A percentile compares a stretch with the other conserved stretches of the same genome.
Evolutionary conservation across 148 eudicot genomes (phyloP).

Genomic region (Nyssa sinensis): DNA sequence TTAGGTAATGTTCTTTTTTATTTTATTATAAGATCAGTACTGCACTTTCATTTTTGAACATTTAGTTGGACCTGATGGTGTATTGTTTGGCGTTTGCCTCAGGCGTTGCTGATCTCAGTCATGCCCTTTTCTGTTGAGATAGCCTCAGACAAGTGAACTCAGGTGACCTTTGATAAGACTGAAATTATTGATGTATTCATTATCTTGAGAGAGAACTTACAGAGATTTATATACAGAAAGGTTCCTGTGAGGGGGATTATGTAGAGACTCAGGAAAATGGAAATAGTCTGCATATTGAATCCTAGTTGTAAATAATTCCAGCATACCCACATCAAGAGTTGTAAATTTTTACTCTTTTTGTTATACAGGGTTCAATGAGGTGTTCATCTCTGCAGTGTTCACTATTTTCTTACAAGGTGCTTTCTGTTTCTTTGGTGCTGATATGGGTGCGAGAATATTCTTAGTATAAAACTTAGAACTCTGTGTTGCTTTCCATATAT

Average conservation of each 20-base stretch:
- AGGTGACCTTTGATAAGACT: slow-evolving; percentile 35
- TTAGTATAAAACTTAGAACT: too few relatives aligned
- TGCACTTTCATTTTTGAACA: neutral
- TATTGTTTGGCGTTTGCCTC: slow-evolving; percentile 6
- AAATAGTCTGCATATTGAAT: slow-evolving; percentile 8
- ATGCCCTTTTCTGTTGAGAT: slow-evolving; percentile 46
- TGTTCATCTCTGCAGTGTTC: slow-evolving; percentile 13
- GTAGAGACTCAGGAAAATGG: too few relatives aligned
- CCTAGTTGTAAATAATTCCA: slow-evolving; percentile 9
- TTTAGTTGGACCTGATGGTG: neutral
- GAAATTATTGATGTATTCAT: slow-evolving; percentile 26
- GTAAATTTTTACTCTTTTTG: slow-evolving; percentile 11
- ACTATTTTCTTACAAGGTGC: neutral
- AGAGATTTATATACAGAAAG: slow-evolving; percentile 38
- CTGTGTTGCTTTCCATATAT: too few relatives aligned
- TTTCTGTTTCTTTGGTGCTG: neutral
- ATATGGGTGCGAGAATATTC: too few relatives aligned
- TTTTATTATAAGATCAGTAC: neutral
- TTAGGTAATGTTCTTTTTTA: neutral
- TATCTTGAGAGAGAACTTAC: slow-evolving; percentile 28
- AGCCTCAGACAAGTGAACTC: slow-evolving; percentile 41
- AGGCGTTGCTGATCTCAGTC: slow-evolving; percentile 39
- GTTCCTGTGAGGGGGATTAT: too few relatives aligned
- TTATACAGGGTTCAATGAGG: neutral
- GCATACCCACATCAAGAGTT: neutral